phyloP scores from a whole-genome alignment of 2,329 filamentous ascomycete species.

The Daldinia sp. region DNA sequence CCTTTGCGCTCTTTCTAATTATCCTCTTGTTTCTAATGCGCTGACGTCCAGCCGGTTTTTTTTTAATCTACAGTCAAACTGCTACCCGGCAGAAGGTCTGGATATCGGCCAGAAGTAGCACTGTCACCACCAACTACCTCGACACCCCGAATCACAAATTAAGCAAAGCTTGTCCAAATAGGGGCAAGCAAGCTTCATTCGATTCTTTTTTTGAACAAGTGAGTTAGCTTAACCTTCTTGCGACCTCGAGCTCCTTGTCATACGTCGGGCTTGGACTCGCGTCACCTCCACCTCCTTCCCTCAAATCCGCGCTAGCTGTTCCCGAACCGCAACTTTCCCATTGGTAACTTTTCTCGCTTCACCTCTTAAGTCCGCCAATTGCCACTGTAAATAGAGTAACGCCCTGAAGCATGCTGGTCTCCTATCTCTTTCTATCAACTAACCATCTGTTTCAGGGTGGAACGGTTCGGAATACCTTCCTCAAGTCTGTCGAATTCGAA shows the following conservation, averaged over 20 bases:
- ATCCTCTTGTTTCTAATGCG: slow-evolving; percentile 40
- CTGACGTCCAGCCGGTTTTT: slow-evolving; percentile 41
- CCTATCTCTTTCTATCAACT: slow-evolving; percentile 32
- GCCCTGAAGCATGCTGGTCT: slow-evolving; percentile 3
- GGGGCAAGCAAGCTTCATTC: slow-evolving; percentile 36
- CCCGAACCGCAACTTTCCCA: slow-evolving; percentile 34
- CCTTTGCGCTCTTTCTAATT: slow-evolving; percentile 37
- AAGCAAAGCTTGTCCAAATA: slow-evolving; percentile 40
- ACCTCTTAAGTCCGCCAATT: slow-evolving; percentile 37
- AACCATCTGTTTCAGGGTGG: slow-evolving; percentile 36
- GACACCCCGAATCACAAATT: slow-evolving; percentile 21
- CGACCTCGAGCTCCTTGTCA: slow-evolving; percentile 27
- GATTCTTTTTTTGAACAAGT: slow-evolving; percentile 36
- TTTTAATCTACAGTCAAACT: slow-evolving; percentile 37
- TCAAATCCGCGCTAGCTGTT: slow-evolving; percentile 34
- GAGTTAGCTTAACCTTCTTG: slow-evolving; percentile 32
- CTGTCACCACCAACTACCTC: slow-evolving; percentile 27
- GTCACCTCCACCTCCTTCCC: slow-evolving; percentile 39
- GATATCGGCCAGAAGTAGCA: slow-evolving; percentile 35
- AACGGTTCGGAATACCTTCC: slow-evolving; percentile 39
- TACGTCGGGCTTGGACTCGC: slow-evolving; percentile 37
- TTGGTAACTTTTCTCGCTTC: slow-evolving; percentile 22
- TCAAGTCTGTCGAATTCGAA: slow-evolving; percentile 38
- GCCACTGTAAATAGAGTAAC: slow-evolving; percentile 17
- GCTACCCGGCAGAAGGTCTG: slow-evolving; percentile 37